Evolutionary conservation across 2,329 filamentous ascomycete species (phyloP), one percentile per base, ranked within the genome.

Genomic region (Rugonectria rugulosa): DNA sequence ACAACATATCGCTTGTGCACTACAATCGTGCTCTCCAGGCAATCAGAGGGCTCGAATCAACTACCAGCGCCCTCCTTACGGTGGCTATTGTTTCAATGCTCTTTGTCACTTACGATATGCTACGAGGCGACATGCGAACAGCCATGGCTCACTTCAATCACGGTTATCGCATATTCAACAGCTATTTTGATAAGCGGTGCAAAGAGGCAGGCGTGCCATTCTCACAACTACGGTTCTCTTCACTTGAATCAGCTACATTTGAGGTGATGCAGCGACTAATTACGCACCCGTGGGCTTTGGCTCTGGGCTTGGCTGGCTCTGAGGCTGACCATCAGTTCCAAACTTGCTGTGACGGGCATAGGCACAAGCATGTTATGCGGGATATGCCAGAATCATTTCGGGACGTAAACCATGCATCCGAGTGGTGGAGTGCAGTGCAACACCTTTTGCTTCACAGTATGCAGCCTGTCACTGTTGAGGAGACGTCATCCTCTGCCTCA

Each of bases 181-280:
- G 46, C 3, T 66, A 66, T n/a, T 64, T 66, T 9, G 12, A 43
- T 14, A 36, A 54, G 15, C 46, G 61, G 9, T 47, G 57, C 27
- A 27, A 51, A 12, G 59, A 66, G n/a, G 42, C 59, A 7, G 53
- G 55, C 2, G 10, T 60, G 7, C 42, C 55, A 2, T 36, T 63
- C 12, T 32, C 62, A 4, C 19, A 55, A 0, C n/a, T 65, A 2
- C 45, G 21, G 3, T 23, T 65, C 2, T 58, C 64, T 6, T 20
- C 61, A 5, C 31, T 61, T 10, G 62, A 65, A 11, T 47, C 53
- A 6, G 62, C 62, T 11, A 12, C 57, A 6, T 61, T 57, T 17
- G 63, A 66, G 17, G 61, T 61, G 40, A 40, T 63, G 15, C 63
- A 66, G 48, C 63, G 63, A 2, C 48, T 66, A 10, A 61, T 51